These are phyloP conservation scores for Rhizoclosmatium globosum DNA, from an alignment of 192 early-diverging fungal genomes.

Conservation along the genomic window DNA sequence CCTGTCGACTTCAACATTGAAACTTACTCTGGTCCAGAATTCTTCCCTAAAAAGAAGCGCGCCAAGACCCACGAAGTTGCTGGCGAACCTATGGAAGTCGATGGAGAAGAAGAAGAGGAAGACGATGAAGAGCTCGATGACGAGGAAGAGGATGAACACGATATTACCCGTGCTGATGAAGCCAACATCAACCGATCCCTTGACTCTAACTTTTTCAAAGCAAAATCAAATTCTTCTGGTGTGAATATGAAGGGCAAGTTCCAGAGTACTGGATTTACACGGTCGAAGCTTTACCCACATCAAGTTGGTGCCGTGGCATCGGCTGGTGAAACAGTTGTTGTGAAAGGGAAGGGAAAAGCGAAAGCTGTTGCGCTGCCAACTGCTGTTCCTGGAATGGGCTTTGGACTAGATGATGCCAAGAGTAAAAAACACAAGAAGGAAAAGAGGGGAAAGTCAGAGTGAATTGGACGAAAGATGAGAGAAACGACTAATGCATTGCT, in stretches of 20 bases:
- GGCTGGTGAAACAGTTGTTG: constrained; percentile 17
- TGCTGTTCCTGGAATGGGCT: constrained; percentile 32
- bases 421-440: constrained; percentile 51
- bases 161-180: constrained; percentile 28
- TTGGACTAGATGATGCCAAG: constrained; percentile 19
- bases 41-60: constrained; percentile 48
- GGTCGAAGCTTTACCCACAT: constrained; percentile 72
- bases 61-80: constrained; percentile 46
- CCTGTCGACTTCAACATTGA: constrained; percentile 85
- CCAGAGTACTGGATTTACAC: constrained; percentile 42
- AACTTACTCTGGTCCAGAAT: constrained; percentile 73
- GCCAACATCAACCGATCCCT: constrained; percentile 40
- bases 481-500: constrained; percentile 22
- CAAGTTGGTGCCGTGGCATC: constrained; percentile 47
- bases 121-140: constrained; percentile 48
- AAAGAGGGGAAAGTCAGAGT: constrained; percentile 41
- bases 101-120: constrained; percentile 40
- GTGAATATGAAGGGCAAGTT: constrained; percentile 54
- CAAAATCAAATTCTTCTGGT: constrained; percentile 14
- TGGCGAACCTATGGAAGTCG: constrained; percentile 37
- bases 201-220: constrained; percentile 36
- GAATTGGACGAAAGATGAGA: constrained; percentile 43
- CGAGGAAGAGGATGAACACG: constrained; percentile 21
- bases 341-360: constrained; percentile 35
- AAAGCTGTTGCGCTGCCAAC: constrained; percentile 16